Evolutionary conservation across 345 rosid species (phyloP), one percentile per base, ranked within the genome.

Genomic region (Cochlearia excelsa): DNA sequence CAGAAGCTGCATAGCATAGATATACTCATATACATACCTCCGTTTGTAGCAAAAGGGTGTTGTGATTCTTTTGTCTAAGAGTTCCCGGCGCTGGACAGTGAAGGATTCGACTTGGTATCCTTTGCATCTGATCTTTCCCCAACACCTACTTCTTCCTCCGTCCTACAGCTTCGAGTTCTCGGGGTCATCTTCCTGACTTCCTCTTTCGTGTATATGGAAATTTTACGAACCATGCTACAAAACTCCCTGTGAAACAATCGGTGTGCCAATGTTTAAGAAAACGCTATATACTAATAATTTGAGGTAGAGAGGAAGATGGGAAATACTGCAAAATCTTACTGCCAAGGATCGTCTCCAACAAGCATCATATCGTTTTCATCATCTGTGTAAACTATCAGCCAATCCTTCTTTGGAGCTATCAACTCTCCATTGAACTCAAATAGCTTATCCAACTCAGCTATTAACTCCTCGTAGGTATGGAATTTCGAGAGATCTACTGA

Each of bases 321-420:
- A 30, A 30, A 40, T 9, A 41, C 7, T 16, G 59, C 26, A 42
- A 64, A 61, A 57, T 45, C 92, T 75, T 84, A 87, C 98, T 76
- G 84, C 98, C 96, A 91, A 7, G 98, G 98, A 74, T 91, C 98
- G 57, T 91, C 98, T 39, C 96, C 98, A 40, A 85, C 91, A 56
- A 84, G 91, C 98, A 91, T 87, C 80, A 87, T 86, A 61, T 91
- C 98, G 52, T 77, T 85, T 74, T 91, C 98, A 44, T 84, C 87
- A 71, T 91, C 98, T 4, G 89, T 82, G 57, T 83, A 90, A 8
- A 88, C 85, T 34, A 87, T 68, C 61, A 81, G 70, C 97, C 96
- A 87, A 50, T 81, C 78, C 63, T 77, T 87, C 49, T 69, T 73
- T 4, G 82, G 74, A 57, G 85, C 69, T 69, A 76, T 58, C 68